A percentile compares a stretch with the other conserved stretches of the same genome.
Conservation (phyloP, 305 asterid species). For the Stenogyne calaminthoides region DNA sequence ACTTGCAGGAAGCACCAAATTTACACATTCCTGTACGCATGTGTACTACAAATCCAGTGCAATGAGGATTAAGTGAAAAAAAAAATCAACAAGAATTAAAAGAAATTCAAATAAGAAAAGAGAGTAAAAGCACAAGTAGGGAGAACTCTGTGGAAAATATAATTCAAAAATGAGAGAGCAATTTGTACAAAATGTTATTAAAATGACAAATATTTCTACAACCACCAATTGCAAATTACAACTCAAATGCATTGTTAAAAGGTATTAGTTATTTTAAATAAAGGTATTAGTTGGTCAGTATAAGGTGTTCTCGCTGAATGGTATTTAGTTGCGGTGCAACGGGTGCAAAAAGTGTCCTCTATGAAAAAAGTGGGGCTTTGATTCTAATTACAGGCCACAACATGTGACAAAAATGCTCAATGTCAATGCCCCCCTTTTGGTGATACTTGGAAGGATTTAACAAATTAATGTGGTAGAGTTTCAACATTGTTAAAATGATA, state of each 20-base stretch:
- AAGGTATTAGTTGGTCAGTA: no score
- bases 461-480: slow-evolving; percentile 10
- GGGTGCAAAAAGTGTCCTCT: no score
- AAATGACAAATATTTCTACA: no score
- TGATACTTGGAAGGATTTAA: not conserved
- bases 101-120: slow-evolving; percentile 13
- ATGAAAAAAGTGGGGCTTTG: not conserved
- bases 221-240: no score
- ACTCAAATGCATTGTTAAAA: no score
- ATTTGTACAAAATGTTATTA: no score
- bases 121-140: slow-evolving; percentile 1
- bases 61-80: slow-evolving; percentile 31
- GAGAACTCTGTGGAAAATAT: no score
- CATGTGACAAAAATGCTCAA: slow-evolving; percentile 21
- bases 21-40: slow-evolving; percentile 89
- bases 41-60: slow-evolving; percentile 57
- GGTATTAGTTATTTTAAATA: no score
- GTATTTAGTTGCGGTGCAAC: no score
- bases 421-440: not conserved
- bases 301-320: no score
- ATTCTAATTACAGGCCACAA: slow-evolving; percentile 1
- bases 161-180: no score
- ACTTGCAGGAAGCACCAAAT: slow-evolving; percentile 94
- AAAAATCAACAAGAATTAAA: not conserved
- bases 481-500: not conserved